Base-by-base conservation (phyloP, 2,329 filamentous ascomycete species). In the Sclerotinia trifoliorum region DNA sequence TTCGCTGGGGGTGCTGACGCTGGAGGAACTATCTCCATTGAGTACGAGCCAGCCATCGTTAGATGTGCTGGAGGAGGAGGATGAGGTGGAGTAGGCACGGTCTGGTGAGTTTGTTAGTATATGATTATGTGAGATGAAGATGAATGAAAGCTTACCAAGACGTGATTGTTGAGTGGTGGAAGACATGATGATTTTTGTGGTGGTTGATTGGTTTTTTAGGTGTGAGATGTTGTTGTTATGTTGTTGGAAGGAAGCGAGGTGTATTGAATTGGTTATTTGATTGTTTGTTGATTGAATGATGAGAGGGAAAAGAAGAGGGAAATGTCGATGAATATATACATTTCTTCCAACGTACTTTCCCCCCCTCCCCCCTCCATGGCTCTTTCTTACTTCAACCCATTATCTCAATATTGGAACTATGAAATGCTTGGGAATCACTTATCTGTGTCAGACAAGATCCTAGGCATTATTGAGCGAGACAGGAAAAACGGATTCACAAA, bases 141-240 rank as follows among this genome's bases (percentile, higher is more conserved):
- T 17, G 11, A 35, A 17, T 26, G 42, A 24, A 24, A 44, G 26
- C 65, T 67, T 63, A 67, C 65, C 57, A 35, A 35, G 24, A 67
- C 65, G 65, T 24, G 65, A 8, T 54, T 63, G 57, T 51, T 54
- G 48, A 17, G 32, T 61, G 24, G 32, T 29, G 49, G 52, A 46
- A 67, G 65, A 67, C 65, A 67, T 67, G 24, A 35, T 67, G 65
- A 66, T 61, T 49, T 42, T 51, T 63, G 26, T 67, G 65, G n/a
- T 46, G 61, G 13, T 60, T 60, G 42, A 42, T 66, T 44, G n/a
- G 49, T 29, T 64, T 49, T 32, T n/a, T 39, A n/a, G 32, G 35
- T 55, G 26, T 48, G 19, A n/a, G 65, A 26, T 21, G 21, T 44
- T n/a, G 21, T 26, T n/a, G 21, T 26, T 56, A 10, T 49, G 54